Percentiles rank a stretch among this genome's conserved stretches.
Evolutionary conservation across 2,329 filamentous ascomycete species (phyloP).

Genomic region (Sclerotinia spermophila): DNA sequence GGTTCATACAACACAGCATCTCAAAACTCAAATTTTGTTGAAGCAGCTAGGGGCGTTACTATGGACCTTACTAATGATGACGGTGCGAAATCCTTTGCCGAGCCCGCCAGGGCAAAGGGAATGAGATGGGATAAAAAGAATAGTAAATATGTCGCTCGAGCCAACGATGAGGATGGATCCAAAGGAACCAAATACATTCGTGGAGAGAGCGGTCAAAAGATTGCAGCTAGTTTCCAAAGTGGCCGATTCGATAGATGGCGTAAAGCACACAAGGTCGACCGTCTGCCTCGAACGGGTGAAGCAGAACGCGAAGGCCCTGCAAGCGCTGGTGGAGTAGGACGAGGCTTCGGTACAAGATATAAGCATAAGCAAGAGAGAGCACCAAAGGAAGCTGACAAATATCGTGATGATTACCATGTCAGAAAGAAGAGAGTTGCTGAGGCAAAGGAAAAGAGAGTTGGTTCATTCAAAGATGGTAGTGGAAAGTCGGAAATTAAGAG

Average conservation of each 20-base stretch:
- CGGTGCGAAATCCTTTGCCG: conserved; percentile 71
- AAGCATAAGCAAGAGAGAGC: conserved; percentile 84
- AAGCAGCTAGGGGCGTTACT: conserved; percentile 78
- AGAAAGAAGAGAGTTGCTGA: conserved; percentile 87
- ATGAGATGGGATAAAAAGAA: conserved; percentile 97
- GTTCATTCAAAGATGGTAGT: conserved; percentile 67
- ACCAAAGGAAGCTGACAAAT: conserved; percentile 91
- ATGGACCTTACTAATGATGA: conserved; percentile 96
- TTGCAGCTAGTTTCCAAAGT: conserved; percentile 87
- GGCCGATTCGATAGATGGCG: conserved; percentile 93
- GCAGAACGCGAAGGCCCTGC: conserved; percentile 52
- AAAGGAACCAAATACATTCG: conserved; percentile 68
- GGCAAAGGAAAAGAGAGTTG: conserved; percentile 79
- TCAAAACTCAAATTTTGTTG: conserved; percentile 69
- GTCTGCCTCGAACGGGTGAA: conserved; percentile 80
- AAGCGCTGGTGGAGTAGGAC: conserved; percentile 35
- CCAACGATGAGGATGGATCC: conserved; percentile 93
- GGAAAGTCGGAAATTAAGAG: conserved; percentile 78
- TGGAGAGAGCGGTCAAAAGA: conserved; percentile 93
- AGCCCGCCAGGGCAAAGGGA: conserved; percentile 64
- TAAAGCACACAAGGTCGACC: conserved; percentile 75
- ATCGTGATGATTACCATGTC: conserved; percentile 82
- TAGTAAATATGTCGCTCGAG: conserved; percentile 88
- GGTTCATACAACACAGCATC: conserved; percentile 55
- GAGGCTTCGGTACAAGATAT: conserved; percentile 56